Base-by-base conservation (phyloP, 2,329 filamentous ascomycete genomes). In the Trichoderma koningii region DNA sequence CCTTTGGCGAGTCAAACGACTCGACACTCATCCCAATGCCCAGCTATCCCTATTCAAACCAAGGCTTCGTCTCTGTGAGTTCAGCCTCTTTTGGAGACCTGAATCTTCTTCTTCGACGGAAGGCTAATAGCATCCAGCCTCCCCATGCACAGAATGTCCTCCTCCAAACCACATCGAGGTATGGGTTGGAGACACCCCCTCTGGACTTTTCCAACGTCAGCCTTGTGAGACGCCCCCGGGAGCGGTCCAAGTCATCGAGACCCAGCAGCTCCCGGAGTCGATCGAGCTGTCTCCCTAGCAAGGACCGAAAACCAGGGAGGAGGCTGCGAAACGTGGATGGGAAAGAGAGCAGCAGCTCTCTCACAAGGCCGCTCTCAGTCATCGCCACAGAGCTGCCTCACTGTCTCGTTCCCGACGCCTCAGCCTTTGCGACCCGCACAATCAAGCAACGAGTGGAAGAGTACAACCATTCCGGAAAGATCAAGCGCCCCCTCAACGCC, bases 401-500 rank as follows among this genome's bases (percentile, higher is more conserved):
- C 63, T 82, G 92, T 45, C 83, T 86, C 0, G 81, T 96, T 55
- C 85, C 85, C 57, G 89, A 98, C 75, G 97, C 97, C 79, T 86
- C 89, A 60, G 81, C 82, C 28, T 96, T 90, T 81, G 93, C 96
- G 42, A 87, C 89, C 71, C 85, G 94, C 57, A 81, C 90, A 10
- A 78, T 81, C 2, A 88, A 91, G 64, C 83, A 83, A 7, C 86
- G 94, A 64, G 82, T 81, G 55, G 78, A 81, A 63, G 93, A 87
- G 50, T 84, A 86, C 71, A 85, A 87, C 65, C 92, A 88, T 71
- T 80, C 87, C 42, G 91, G 91, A 28, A 93, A 93, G 74, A 85
- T 98, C 70, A 92, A 94, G 72, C 85, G 95, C 34, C 93, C 95
- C 3, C 96, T 97, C 89, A 99, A 99, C 76, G 94, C 92, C 0